Evolutionary conservation across 192 early-diverging fungal species (phyloP).

Genomic region (Coemansia sp.): DNA sequence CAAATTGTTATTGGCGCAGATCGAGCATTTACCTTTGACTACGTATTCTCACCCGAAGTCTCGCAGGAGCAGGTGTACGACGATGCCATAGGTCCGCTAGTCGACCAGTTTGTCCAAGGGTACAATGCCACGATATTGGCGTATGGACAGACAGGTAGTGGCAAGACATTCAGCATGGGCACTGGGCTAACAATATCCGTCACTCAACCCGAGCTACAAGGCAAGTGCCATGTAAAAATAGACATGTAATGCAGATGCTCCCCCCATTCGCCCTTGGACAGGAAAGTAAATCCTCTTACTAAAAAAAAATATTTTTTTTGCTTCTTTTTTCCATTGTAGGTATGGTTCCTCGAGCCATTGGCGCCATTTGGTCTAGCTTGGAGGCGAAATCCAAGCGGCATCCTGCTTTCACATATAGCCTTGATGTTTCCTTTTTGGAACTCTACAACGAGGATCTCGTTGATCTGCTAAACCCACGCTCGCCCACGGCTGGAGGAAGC

Average conservation of each 20-base stretch:
- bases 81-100: conserved; percentile 51
- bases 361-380: conserved; percentile 38
- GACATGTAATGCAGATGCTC: not conserved
- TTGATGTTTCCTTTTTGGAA: conserved; percentile 87
- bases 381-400: conserved; percentile 11
- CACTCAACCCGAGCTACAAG: conserved; percentile 28
- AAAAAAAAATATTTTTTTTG: not conserved
- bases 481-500: conserved; percentile 21
- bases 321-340: conserved; percentile 11
- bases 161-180: conserved; percentile 97
- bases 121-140: conserved; percentile 93
- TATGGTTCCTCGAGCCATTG: conserved; percentile 45
- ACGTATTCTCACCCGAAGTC: conserved; percentile 67
- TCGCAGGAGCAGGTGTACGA: conserved; percentile 70
- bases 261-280: conserved; percentile 29
- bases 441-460: conserved; percentile 96
- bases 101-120: conserved; percentile 69
- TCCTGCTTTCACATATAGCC: conserved; percentile 28
- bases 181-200: conserved; percentile 55
- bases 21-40: conserved; percentile 67
- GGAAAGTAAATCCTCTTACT: conserved; percentile 38
- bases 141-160: conserved; percentile 72
- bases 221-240: conserved; percentile 61
- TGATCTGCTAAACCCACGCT: conserved; percentile 68
- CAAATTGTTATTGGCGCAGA: conserved; percentile 54